A percentile compares a stretch with the other conserved stretches of the same genome.
phyloP scores from a whole-genome alignment of 2,329 filamentous ascomycete genomes.

The Pseudogymnoascus sp. region DNA sequence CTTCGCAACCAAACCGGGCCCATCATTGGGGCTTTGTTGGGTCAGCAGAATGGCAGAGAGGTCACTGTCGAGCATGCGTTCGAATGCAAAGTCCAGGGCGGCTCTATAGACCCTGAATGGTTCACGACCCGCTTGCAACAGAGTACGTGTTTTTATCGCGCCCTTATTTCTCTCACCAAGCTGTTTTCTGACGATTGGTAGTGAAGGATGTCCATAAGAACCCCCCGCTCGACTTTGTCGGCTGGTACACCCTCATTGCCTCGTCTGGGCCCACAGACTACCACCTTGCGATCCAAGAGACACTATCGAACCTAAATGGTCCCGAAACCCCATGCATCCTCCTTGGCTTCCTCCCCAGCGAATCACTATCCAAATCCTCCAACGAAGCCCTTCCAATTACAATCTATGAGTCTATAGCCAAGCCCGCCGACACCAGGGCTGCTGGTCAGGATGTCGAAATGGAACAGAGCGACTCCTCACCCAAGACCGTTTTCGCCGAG shows the following conservation, averaged over 20 bases:
- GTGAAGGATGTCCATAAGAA: slow-evolving; percentile 85
- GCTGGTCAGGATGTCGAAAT: slow-evolving; percentile 64
- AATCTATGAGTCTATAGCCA: slow-evolving; percentile 79
- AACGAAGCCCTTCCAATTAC: slow-evolving; percentile 82
- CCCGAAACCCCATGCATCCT: slow-evolving; percentile 44
- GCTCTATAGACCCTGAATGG: slow-evolving; percentile 54
- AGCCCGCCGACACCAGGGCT: slow-evolving; percentile 54
- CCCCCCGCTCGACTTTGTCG: slow-evolving; percentile 77
- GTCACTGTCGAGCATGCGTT: slow-evolving; percentile 92
- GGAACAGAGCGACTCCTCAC: slow-evolving; percentile 53
- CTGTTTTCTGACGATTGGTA: slow-evolving; percentile 31
- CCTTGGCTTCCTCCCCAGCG: slow-evolving; percentile 74
- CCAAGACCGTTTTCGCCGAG: slow-evolving; percentile 67
- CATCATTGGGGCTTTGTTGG: slow-evolving; percentile 79
- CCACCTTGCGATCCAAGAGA: slow-evolving; percentile 57
- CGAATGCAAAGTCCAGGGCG: slow-evolving; percentile 56
- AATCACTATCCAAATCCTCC: slow-evolving; percentile 46
- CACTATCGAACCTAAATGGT: background rate
- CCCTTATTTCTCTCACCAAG: background rate
- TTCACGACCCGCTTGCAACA: slow-evolving; percentile 76
- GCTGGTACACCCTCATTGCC: slow-evolving; percentile 81
- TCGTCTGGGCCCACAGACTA: slow-evolving; percentile 61
- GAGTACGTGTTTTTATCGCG: slow-evolving; percentile 49
- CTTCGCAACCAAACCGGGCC: slow-evolving; percentile 69
- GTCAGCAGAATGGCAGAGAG: slow-evolving; percentile 83